Evolutionary conservation across 2,329 filamentous ascomycete genomes (phyloP).

Genomic region (Fusarium tupiense): DNA sequence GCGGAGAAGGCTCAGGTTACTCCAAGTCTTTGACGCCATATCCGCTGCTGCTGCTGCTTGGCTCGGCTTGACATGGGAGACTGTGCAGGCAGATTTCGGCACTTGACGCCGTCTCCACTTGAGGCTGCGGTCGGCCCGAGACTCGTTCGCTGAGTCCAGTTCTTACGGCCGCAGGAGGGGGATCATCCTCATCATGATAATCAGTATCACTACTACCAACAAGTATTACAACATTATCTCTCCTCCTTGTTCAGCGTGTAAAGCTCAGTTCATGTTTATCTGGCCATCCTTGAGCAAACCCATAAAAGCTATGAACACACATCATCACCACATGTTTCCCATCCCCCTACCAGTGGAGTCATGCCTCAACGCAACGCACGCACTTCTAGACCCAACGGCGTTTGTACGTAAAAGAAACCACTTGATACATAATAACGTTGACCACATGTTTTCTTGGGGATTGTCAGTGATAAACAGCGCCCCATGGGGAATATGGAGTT

Average conservation of each 20-base stretch:
- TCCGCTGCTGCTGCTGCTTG: conserved; percentile 9
- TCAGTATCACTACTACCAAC: neutral
- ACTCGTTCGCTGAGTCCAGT: neutral
- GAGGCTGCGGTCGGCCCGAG: conserved; percentile 20
- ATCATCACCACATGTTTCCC: conserved; percentile 11
- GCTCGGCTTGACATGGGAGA: conserved; percentile 15
- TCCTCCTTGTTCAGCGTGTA: neutral
- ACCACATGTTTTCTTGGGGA: conserved; percentile 24
- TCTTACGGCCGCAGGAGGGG: neutral
- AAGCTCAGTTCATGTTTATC: conserved; percentile 5
- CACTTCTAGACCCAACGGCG: conserved; percentile 11
- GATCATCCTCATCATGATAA: neutral
- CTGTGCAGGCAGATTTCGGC: conserved; percentile 2
- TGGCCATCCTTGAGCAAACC: neutral
- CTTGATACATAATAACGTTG: conserved; percentile 22
- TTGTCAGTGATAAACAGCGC: conserved; percentile 10
- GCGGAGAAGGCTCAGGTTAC: conserved; percentile 15
- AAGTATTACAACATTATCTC: neutral
- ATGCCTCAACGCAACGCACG: neutral
- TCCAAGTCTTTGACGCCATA: conserved; percentile 25
- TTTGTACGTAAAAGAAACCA: conserved; percentile 31
- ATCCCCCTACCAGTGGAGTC: conserved; percentile 7
- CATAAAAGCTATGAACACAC: conserved; percentile 18
- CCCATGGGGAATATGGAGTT: conserved; percentile 27
- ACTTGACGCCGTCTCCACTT: conserved; percentile 22